Base-by-base conservation (phyloP, 78 protist genomes). In the Speleostelium caveatum region DNA sequence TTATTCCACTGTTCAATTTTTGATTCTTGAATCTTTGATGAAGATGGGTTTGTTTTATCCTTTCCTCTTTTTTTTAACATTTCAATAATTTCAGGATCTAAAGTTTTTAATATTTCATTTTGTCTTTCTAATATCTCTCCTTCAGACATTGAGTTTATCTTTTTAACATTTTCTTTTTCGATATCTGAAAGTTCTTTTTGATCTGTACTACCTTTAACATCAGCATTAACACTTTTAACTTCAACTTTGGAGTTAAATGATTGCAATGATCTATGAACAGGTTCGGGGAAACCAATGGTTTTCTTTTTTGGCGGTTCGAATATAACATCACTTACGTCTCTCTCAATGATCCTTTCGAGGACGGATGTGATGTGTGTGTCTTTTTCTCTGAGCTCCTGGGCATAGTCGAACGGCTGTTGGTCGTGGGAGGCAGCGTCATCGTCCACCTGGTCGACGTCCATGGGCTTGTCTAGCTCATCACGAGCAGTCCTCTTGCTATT, bases 251-350 rank as follows among this genome's bases (percentile, higher is more conserved):
- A 65, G 55, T 19, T n/a, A 59, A 80, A 80, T 68, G 90, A 69
- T 42, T 39, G 38, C 0, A 69, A 19, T 26, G 90, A 80, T 56
- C 90, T 53, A 68, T 80, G 90, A n/a, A 69, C 58, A 32, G 78
- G 62, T 59, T 63, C 90, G 4, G 90, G 90, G 45, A 80, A 80
- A 55, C 60, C 62, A 3, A 16, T 39, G 19, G 55, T 69, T 28
- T 36, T 73, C 33, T 69, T 67, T 22, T 80, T 80, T 53, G 90
- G 90, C 58, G 90, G 55, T 68, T 80, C 90, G 32, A 80, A 80
- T 8, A 80, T 14, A 24, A 71, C 2, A 38, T 80, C 67, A 16
- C 75, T 39, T 4, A 80, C 90, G 59, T 80, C 90, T 58, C 78
- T 51, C 58, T 80, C 90, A 56, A 69, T 69, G 26, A 80, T 69